Evolutionary conservation across 345 rosid species (phyloP).

Genomic region (Fremontodendron californicum): DNA sequence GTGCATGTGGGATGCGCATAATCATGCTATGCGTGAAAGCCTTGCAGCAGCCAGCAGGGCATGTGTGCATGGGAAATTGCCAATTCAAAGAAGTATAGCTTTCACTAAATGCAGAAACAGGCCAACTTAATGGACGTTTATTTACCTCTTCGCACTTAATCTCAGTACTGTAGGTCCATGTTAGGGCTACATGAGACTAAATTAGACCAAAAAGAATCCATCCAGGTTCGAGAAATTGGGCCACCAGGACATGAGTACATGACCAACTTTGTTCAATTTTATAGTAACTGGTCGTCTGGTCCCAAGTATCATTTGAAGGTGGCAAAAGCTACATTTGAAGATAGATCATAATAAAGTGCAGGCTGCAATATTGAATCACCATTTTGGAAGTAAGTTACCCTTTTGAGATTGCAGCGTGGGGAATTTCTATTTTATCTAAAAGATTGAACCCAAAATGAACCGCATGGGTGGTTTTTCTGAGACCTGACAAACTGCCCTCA

Average conservation of each 20-base stretch:
- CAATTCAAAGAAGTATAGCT: not conserved
- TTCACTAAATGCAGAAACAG: not conserved
- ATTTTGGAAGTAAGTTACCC: not conserved
- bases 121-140: not conserved
- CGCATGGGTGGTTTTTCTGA: not conserved
- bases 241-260: not conserved
- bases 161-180: not conserved
- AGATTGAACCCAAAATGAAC: conserved; percentile 11
- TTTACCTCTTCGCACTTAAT: not conserved
- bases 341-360: not conserved
- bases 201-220: not conserved
- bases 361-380: not conserved
- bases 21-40: not conserved
- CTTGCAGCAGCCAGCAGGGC: not conserved
- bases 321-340: not conserved
- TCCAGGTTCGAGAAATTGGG: not conserved
- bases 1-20: not conserved
- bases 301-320: not conserved
- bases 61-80: not conserved
- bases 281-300: not conserved
- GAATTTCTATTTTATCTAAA: not conserved
- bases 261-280: not conserved
- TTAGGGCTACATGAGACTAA: not conserved
- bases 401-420: not conserved
- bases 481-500: conserved; percentile 24